Conservation (phyloP, 495 filamentous ascomycete genomes). For the Haplographium delicatum region DNA sequence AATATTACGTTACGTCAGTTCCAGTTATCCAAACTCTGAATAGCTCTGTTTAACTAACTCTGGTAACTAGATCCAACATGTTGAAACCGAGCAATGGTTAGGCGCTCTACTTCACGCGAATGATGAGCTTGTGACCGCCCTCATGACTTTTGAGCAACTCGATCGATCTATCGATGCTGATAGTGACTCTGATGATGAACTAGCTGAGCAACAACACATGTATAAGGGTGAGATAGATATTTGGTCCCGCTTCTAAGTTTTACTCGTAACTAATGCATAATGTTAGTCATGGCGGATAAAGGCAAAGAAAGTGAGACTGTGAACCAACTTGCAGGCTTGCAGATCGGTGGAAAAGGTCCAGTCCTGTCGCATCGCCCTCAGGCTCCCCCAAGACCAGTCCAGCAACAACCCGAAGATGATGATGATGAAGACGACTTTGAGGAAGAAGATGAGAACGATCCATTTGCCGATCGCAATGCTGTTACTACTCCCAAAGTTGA, state of each 20-base stretch:
- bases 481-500: slow-evolving; percentile 21
- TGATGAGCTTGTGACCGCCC: slow-evolving; percentile 79
- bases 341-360: slow-evolving; percentile 6
- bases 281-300: slow-evolving; percentile 44
- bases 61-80: slow-evolving; percentile 72
- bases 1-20: slow-evolving; percentile 72
- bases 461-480: slow-evolving; percentile 56
- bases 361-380: slow-evolving; percentile 34
- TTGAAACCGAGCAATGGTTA: slow-evolving; percentile 79
- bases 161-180: slow-evolving; percentile 96
- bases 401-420: slow-evolving; percentile 35
- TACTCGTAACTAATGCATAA: slow-evolving; percentile 17
- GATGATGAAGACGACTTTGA: slow-evolving; percentile 42
- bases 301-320: slow-evolving; percentile 37
- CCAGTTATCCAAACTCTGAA: not conserved
- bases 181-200: slow-evolving; percentile 81
- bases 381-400: slow-evolving; percentile 32
- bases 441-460: slow-evolving; percentile 63
- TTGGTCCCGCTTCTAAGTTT: not conserved
- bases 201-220: slow-evolving; percentile 49
- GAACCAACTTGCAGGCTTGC: slow-evolving; percentile 32
- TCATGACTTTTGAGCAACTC: slow-evolving; percentile 91
- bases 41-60: too few relatives aligned
- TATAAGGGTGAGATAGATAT: slow-evolving; percentile 39
- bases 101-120: slow-evolving; percentile 77